These are phyloP conservation scores for Lasiodiplodia sp. DNA, from an alignment of 2,329 filamentous ascomycete species.

Conservation along the genomic window DNA sequence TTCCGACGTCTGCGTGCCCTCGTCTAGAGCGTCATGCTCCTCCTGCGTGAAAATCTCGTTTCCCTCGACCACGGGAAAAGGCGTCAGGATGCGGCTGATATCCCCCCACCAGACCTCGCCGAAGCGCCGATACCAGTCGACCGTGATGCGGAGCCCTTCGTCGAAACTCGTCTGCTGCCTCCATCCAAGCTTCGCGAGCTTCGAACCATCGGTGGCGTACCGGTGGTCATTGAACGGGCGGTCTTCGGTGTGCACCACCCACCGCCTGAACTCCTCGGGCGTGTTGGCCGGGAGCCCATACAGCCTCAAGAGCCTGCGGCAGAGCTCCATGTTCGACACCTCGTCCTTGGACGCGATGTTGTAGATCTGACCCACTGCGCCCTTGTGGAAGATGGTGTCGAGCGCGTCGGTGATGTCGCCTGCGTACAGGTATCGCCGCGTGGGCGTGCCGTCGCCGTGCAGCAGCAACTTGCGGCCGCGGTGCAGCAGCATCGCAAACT, in stretches of 20 bases:
- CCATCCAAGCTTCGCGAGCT: conserved; percentile 48
- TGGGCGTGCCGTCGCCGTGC: conserved; percentile 78
- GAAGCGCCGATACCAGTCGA: conserved; percentile 49
- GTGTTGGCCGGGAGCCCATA: conserved; percentile 59
- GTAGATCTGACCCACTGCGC: conserved; percentile 77
- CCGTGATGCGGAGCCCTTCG: conserved; percentile 45
- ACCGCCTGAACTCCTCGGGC: conserved; percentile 62
- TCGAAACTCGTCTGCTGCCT: conserved; percentile 45
- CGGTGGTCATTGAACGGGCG: conserved; percentile 65
- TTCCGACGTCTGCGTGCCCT: conserved; percentile 21
- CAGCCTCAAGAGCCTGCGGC: conserved; percentile 68
- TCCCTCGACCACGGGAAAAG: conserved; percentile 48
- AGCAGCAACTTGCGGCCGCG: conserved; percentile 72
- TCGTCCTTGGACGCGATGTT: conserved; percentile 83
- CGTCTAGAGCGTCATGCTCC: conserved; percentile 45
- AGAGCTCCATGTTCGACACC: conserved; percentile 76
- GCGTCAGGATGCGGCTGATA: conserved; percentile 47
- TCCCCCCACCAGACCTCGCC: conserved; percentile 52
- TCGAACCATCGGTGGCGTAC: conserved; percentile 49
- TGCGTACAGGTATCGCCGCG: conserved; percentile 78
- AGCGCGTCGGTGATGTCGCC: conserved; percentile 82
- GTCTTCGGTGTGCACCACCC: conserved; percentile 78
- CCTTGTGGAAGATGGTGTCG: conserved; percentile 83
- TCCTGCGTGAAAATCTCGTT: conserved; percentile 51
- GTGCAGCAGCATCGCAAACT: conserved; percentile 77